Conservation (phyloP, 2,329 filamentous ascomycete genomes). For the Diaporthe destruens region DNA sequence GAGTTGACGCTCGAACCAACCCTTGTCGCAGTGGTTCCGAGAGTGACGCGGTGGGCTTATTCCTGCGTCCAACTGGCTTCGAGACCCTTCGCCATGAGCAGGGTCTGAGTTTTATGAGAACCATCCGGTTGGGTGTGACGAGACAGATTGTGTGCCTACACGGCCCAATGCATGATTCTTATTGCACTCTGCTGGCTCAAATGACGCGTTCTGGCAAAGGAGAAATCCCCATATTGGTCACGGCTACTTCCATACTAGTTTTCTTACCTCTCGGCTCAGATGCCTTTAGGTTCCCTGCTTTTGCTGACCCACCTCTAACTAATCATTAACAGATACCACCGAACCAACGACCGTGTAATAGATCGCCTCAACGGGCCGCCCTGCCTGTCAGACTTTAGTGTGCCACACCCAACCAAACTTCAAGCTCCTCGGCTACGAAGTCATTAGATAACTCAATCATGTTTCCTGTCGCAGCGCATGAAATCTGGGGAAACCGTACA, state of each 20-base stretch:
- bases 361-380: slow-evolving; percentile 19
- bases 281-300: slow-evolving; percentile 2
- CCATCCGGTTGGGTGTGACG: not conserved
- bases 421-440: not conserved
- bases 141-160: slow-evolving; percentile 11
- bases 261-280: not conserved
- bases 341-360: not conserved
- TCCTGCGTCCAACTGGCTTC: slow-evolving; percentile 6
- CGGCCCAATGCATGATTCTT: slow-evolving; percentile 8
- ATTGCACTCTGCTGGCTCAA: not conserved
- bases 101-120: slow-evolving; percentile 10
- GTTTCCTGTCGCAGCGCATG: slow-evolving; percentile 20
- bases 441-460: slow-evolving; percentile 18
- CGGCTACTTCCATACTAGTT: not conserved
- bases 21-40: slow-evolving; percentile 7
- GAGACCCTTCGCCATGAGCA: slow-evolving; percentile 1
- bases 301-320: not conserved
- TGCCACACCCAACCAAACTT: slow-evolving; percentile 26
- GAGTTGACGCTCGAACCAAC: not conserved
- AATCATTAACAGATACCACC: not conserved
- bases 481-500: slow-evolving; percentile 16
- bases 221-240: not conserved
- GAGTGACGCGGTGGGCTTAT: not conserved
- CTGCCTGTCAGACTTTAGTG: slow-evolving; percentile 30
- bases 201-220: not conserved